Evolutionary conservation across 495 filamentous ascomycete species (phyloP), one percentile per base, ranked within the genome.

Genomic region (Trichoderma parareesei): DNA sequence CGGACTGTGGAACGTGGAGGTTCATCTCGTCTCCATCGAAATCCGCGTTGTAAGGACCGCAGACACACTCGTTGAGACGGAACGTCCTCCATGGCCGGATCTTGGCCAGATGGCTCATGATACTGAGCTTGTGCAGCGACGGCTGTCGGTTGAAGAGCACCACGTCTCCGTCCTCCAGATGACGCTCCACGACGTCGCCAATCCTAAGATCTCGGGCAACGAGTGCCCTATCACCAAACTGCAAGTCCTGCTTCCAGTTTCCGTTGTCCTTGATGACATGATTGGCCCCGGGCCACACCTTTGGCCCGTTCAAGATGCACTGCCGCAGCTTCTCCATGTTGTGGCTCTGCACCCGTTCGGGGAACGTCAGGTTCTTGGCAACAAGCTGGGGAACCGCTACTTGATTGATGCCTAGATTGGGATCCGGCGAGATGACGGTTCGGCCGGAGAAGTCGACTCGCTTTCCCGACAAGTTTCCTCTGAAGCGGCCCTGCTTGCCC

Each of bases 11-110:
- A 49, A 99, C 95, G 81, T 99, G 94, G 75, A 99, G 85, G 72
- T 99, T 99, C 94, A 99, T 99, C 77, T 99, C 94, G 76, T 99
- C 94, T 68, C 94, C 94, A 72, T 99, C 94, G 73, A 99, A 99
- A 87, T 99, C 94, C 66, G 94, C 94, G 76, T 99, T 99, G 79
- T 99, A 99, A 9, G 94, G 94, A 53, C 91, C 93, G 73, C 94
- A 98, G 7, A 95, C 94, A 84, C 94, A 98, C 72, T 98, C 94
- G 72, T 98, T 98, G 62, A 98, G 81, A 57, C 94, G 88, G 76
- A 98, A 98, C 0, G 94, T 98, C 72, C 93, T 87, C 85, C 96
- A 93, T 6, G 93, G 94, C 61, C 95, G 88, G 60, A 98, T 85
- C 73, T 95, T 97, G 65, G 87, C 94, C 70, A 87, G 87, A 77